Base-by-base conservation (phyloP, 129 eudicot genomes). In the Tagetes patula region DNA sequence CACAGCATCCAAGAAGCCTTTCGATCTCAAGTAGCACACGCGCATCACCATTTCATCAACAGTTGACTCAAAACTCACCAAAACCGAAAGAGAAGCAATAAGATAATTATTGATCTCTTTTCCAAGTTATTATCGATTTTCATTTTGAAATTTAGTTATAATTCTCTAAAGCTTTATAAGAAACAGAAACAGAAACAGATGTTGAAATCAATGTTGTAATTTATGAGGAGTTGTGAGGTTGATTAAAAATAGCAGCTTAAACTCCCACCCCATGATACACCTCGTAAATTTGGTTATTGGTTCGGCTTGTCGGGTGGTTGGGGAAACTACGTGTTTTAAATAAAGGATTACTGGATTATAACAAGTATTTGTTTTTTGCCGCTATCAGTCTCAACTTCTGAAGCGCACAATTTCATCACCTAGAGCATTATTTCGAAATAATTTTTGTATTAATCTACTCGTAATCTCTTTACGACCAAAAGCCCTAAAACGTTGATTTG, bases 41-140 rank as follows among this genome's bases (percentile, higher is more conserved):
- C n/a, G 92, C 98, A 73, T 93, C 98, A 12, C 98, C 98, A 0
- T 87, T 82, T 83, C 92, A 85, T 50, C 87, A 85, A 45, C 90
- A 87, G 81, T 76, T 67, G 46, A 74, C 80, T 31, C 96, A 72
- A 8, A 84, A 82, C 55, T 93, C 98, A 45, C 98, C 98, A 38
- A 90, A 93, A 79, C 91, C 95, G 34, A 81, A 75, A 38, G 89
- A 85, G 72, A 90, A 87, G 70, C 52, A 72, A 14, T 81, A 83
- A 43, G 79, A 75, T 30, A 58, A 69, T 70, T 42, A 67, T 70
- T 41, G 60, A 71, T 72, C 32, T 63, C 12, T 72, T 71, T 75
- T 63, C 43, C 76, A 68, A 65, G 38, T 62, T 64, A 71, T 78
- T 62, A 71, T 2, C 58, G 32, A 47, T 59, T 59, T 59, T 14